Base-by-base conservation (phyloP, 1,284 basidiomycete species). In the Cryptococcus amylolentus region DNA sequence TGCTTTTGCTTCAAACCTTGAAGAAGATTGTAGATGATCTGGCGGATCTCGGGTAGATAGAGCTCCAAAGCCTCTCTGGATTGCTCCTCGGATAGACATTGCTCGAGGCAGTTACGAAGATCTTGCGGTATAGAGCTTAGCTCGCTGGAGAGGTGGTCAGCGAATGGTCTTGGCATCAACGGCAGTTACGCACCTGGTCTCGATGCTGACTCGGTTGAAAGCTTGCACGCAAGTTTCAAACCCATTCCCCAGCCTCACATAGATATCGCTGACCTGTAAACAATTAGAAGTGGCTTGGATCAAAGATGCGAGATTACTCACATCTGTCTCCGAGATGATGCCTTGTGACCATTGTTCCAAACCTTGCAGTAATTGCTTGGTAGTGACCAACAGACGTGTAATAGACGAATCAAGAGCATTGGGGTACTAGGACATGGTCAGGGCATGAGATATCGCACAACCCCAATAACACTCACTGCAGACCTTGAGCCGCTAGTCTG, bases 171-270 rank as follows among this genome's bases (percentile, higher is more conserved):
- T 16, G 46, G 35, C 49, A 20, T 39, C 12, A 12, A n/a, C 9
- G 18, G 26, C 27, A 40, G 16, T 18, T 16, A 38, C 31, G 43
- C 16, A 37, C 27, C 14, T 9, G 12, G 23, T 83, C 89, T 78
- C 76, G 65, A 98, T 96, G 53, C 88, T 86, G 64, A 88, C 92
- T 23, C 84, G 81, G 10, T 84, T 83, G 75, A 98, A 98, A 1
- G 94, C 91, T 52, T 87, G 83, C 40, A 94, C 90, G 27, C 93
- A 93, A 18, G 86, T 84, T 73, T 97, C 97, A 81, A 98, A 98
- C 71, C 97, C 94, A 76, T 98, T 98, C 20, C 95, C 95, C 18
- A 98, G 82, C 48, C 88, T 85, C 52, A 98, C 96, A 76, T 98
- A 98, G 56, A 96, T 89, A 76, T 98, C 91, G 80, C 92, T 96